phyloP scores from a whole-genome alignment of 2,329 filamentous ascomycete species.

The Juglanconis sp. region DNA sequence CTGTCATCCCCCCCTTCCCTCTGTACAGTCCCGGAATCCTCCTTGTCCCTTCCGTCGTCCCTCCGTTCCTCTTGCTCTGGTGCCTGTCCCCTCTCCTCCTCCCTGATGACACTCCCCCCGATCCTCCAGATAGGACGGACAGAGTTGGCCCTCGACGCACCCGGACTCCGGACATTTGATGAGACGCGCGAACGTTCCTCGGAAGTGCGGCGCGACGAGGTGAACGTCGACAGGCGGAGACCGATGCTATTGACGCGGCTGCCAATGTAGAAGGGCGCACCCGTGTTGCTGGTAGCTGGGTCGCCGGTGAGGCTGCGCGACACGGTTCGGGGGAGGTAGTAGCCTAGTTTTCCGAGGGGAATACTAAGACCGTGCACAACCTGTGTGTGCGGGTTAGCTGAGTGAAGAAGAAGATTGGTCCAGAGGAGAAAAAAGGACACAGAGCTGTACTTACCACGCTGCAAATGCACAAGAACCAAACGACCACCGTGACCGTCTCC shows the following conservation, averaged over 20 bases:
- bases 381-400: slow-evolving; percentile 31
- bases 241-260: slow-evolving; percentile 28
- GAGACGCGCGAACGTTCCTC: neutral
- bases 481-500: slow-evolving; percentile 67
- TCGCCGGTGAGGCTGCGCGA: slow-evolving; percentile 39
- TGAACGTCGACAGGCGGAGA: slow-evolving; percentile 18
- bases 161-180: slow-evolving; percentile 9
- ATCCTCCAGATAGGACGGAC: slow-evolving; percentile 35
- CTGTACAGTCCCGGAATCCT: neutral
- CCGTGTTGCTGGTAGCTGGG: slow-evolving; percentile 14
- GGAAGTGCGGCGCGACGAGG: slow-evolving; percentile 15
- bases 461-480: slow-evolving; percentile 84
- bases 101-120: slow-evolving; percentile 36
- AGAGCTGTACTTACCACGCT: slow-evolving; percentile 66
- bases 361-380: slow-evolving; percentile 80
- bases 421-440: too few species aligned
- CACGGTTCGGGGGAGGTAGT: slow-evolving; percentile 62
- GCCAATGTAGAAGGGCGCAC: slow-evolving; percentile 27
- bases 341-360: slow-evolving; percentile 66
- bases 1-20: neutral
- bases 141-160: slow-evolving; percentile 21
- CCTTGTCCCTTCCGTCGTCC: neutral
- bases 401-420: too few species aligned
- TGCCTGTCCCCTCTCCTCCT: neutral
- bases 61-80: too few species aligned